Conservation (phyloP, 805 yeast species). For the Lachancea dasiensis region DNA sequence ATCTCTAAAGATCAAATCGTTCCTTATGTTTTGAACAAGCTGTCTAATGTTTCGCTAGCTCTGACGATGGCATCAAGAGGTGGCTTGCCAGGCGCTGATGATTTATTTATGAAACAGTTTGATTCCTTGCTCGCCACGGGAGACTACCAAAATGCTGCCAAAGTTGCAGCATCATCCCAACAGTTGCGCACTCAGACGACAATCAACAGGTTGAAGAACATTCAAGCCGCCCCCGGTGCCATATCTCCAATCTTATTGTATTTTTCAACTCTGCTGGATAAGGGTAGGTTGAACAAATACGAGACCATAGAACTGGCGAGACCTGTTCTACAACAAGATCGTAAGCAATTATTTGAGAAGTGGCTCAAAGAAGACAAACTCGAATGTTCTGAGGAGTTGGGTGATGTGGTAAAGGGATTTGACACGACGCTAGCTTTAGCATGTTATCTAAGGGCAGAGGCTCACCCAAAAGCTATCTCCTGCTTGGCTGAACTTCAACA, state of each 20-base stretch:
- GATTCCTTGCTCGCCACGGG: constrained; percentile 77
- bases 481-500: constrained; percentile 93
- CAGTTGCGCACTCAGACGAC: constrained; percentile 92
- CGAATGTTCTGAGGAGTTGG: constrained; percentile 93
- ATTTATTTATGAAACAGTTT: constrained; percentile 84
- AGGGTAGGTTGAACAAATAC: constrained; percentile 84
- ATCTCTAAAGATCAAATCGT: constrained; percentile 77
- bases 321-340: constrained; percentile 92
- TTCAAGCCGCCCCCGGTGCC: constrained; percentile 90
- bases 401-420: constrained; percentile 88
- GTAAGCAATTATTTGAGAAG: constrained; percentile 88
- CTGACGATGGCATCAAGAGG: constrained; percentile 88
- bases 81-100: constrained; percentile 96
- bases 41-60: constrained; percentile 83
- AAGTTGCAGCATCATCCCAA: constrained; percentile 92
- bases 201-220: constrained; percentile 81
- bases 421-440: constrained; percentile 85
- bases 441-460: constrained; percentile 77
- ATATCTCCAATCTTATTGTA: constrained; percentile 92
- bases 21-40: constrained; percentile 81
- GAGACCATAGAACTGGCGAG: constrained; percentile 93
- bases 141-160: constrained; percentile 88
- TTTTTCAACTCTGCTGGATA: constrained; percentile 84
- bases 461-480: constrained; percentile 84
- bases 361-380: constrained; percentile 95